Evolutionary conservation across 192 early-diverging fungal genomes (phyloP).

Genomic region (Coemansia biformis): DNA sequence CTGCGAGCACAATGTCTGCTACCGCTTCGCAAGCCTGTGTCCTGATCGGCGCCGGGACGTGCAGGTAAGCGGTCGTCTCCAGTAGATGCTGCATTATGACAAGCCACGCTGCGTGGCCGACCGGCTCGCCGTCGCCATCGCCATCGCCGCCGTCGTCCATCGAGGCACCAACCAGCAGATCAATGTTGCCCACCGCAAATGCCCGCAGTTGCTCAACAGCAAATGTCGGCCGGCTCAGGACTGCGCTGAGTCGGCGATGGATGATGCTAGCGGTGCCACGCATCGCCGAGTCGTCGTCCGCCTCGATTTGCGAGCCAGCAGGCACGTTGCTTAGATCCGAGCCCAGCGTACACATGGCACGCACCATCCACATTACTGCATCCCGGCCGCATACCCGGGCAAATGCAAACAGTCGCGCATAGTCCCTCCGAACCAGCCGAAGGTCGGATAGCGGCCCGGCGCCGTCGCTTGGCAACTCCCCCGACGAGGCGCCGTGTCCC

Average conservation of each 20-base stretch:
- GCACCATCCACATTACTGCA: conserved; percentile 20
- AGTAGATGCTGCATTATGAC: conserved; percentile 68
- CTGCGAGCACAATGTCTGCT: conserved; percentile 67
- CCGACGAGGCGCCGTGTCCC: too few species aligned
- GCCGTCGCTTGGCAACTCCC: neutral
- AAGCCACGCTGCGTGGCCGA: conserved; percentile 12
- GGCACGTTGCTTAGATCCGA: conserved; percentile 24
- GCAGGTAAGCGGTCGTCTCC: conserved; percentile 61
- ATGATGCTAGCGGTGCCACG: conserved; percentile 18
- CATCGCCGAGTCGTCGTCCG: conserved; percentile 16
- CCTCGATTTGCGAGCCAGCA: neutral
- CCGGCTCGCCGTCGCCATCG: neutral
- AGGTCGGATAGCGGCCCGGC: conserved; percentile 7
- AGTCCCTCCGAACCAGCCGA: conserved; percentile 12
- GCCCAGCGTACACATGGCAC: conserved; percentile 32
- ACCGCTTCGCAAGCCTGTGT: conserved; percentile 72
- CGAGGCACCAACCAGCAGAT: conserved; percentile 18
- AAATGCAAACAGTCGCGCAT: conserved; percentile 12
- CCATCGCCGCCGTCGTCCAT: neutral
- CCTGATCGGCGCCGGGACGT: conserved; percentile 58
- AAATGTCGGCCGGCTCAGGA: conserved; percentile 37
- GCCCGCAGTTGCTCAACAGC: conserved; percentile 28
- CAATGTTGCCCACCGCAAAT: conserved; percentile 31
- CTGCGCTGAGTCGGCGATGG: conserved; percentile 43
- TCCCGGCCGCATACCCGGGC: conserved; percentile 6